phyloP scores from a whole-genome alignment of 2,329 filamentous ascomycete species.

The Sporothrix dimorphospora region DNA sequence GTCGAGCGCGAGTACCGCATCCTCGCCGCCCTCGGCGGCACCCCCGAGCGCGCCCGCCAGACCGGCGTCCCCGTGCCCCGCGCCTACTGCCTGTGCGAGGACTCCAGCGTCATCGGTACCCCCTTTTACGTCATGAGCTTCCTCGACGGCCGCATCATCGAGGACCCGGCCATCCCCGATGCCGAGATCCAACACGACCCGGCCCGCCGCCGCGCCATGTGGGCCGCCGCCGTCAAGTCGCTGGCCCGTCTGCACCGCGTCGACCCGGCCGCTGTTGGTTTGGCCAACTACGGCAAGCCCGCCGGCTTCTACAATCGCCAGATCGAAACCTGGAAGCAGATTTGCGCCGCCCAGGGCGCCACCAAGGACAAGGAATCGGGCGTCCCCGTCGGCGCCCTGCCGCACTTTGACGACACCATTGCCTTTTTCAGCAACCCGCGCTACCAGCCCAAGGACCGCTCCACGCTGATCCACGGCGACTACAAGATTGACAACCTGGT shows the following conservation, averaged over 20 bases:
- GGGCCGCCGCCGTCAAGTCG: constrained; percentile 80
- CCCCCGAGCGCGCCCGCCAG: constrained; percentile 26
- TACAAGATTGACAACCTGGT: constrained; percentile 94
- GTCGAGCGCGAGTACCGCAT: constrained; percentile 95
- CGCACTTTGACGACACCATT: constrained; percentile 80
- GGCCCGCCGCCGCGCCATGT: constrained; percentile 70
- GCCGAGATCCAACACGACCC: constrained; percentile 44
- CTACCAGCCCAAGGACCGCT: constrained; percentile 75
- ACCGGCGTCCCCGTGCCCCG: constrained; percentile 87
- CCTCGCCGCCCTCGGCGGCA: constrained; percentile 73
- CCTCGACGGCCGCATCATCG: constrained; percentile 89
- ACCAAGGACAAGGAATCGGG: constrained; percentile 77
- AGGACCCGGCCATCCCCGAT: constrained; percentile 80
- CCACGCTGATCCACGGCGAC: constrained; percentile 71
- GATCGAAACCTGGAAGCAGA: constrained; percentile 77
- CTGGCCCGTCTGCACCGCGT: constrained; percentile 85
- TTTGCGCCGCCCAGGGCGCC: constrained; percentile 76
- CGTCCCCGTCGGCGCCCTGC: constrained; percentile 76
- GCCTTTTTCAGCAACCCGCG: constrained; percentile 72
- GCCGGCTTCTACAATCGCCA: constrained; percentile 84
- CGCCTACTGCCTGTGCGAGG: constrained; percentile 84
- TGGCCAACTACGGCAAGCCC: constrained; percentile 73
- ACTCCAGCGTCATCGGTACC: constrained; percentile 77
- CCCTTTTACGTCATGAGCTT: constrained; percentile 98
- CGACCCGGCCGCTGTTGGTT: constrained; percentile 64